A percentile compares a stretch with the other conserved stretches of the same genome.
These are phyloP conservation scores for Trichosporon sp. DNA, from an alignment of 1,284 basidiomycete genomes.

Conservation along the genomic window DNA sequence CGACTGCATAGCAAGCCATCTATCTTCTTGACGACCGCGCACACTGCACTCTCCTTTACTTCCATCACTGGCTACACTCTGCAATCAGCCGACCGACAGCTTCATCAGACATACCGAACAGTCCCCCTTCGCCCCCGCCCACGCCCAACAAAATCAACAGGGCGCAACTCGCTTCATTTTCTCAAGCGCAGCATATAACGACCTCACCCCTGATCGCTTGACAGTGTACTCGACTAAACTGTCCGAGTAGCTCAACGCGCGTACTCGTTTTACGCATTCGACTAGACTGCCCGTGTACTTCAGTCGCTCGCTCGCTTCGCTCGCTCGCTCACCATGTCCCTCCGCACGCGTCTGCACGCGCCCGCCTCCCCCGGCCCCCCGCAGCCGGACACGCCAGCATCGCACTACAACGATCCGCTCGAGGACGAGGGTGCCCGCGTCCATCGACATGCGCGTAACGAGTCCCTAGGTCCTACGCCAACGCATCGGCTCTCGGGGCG, in stretches of 20 bases:
- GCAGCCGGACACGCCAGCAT: constrained; percentile 17
- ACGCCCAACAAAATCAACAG: too few species aligned
- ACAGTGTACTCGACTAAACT: not conserved
- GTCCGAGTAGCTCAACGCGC: not conserved
- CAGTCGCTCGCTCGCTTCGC: not conserved
- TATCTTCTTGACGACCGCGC: too few species aligned
- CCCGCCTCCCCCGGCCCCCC: not conserved
- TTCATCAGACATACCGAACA: too few species aligned
- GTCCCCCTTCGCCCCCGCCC: too few species aligned
- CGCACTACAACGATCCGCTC: constrained; percentile 15
- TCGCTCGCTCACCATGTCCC: not conserved
- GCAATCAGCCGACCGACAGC: too few species aligned
- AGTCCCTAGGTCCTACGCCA: too few species aligned
- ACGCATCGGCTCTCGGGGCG: not conserved
- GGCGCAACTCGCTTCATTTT: too few species aligned
- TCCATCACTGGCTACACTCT: too few species aligned
- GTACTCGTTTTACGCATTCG: not conserved
- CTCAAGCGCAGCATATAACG: too few species aligned
- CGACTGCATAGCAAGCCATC: not conserved
- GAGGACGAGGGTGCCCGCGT: constrained; percentile 7
- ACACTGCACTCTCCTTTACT: too few species aligned
- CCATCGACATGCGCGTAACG: not conserved
- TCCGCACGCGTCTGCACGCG: constrained; percentile 6
- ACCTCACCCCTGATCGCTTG: too few species aligned
- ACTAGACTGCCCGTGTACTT: not conserved